Evolutionary conservation across 345 rosid genomes (phyloP).

Genomic region (Conringia planisiliqua): DNA sequence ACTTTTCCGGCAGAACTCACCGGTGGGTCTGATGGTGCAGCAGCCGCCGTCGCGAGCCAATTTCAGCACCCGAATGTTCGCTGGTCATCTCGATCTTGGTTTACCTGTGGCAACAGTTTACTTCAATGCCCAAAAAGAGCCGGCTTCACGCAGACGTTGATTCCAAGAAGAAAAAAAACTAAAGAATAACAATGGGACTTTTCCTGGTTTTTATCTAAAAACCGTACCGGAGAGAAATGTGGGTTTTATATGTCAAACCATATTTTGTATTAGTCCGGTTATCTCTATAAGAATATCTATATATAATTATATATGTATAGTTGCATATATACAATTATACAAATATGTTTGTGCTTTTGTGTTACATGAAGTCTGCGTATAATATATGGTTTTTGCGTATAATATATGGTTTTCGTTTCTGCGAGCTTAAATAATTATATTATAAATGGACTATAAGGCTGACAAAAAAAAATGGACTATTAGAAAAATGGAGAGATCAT

Average conservation of each 20-base stretch:
- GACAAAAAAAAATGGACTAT: no score
- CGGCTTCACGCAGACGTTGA: slow-evolving; percentile 56
- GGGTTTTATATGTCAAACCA: slow-evolving; percentile 22
- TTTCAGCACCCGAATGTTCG: slow-evolving; percentile 70
- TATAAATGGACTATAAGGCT: neutral
- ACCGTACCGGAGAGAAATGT: slow-evolving; percentile 9
- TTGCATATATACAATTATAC: slow-evolving; percentile 5
- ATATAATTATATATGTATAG: neutral
- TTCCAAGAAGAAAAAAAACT: neutral
- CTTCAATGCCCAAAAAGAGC: slow-evolving; percentile 90
- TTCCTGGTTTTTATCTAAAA: neutral
- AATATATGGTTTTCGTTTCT: slow-evolving; percentile 6
- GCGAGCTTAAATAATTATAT: neutral
- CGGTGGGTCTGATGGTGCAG: slow-evolving; percentile 48
- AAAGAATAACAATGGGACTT: neutral
- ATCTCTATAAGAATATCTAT: neutral
- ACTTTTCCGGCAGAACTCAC: slow-evolving; percentile 61
- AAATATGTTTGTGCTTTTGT: neutral
- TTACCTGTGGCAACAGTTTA: slow-evolving; percentile 78
- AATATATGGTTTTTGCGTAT: neutral
- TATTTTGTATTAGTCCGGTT: slow-evolving; percentile 20
- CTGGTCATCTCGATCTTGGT: slow-evolving; percentile 57
- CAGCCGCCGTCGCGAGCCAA: slow-evolving; percentile 60
- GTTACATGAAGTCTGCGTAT: neutral
- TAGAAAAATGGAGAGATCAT: no score